Evolutionary conservation across 2,329 filamentous ascomycete species (phyloP).

Genomic region (Fusarium poae): DNA sequence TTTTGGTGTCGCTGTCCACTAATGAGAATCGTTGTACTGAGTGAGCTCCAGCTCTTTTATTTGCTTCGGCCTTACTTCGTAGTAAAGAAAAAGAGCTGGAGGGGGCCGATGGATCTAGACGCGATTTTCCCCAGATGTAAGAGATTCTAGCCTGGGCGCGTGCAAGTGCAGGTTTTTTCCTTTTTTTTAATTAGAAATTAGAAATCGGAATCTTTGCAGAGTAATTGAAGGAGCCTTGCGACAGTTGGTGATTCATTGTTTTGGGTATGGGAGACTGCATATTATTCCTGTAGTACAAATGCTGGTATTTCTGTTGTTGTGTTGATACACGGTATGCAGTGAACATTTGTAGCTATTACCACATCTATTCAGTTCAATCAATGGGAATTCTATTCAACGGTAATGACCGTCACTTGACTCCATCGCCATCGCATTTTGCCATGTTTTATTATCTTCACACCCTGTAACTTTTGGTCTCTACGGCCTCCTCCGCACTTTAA

Average conservation of each 20-base stretch:
- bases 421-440: conserved; percentile 14
- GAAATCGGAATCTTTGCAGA: not conserved
- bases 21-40: conserved; percentile 13
- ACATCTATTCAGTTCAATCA: not conserved
- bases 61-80: conserved; percentile 52
- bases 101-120: conserved; percentile 42
- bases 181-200: conserved; percentile 1
- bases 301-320: not conserved
- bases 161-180: conserved; percentile 35
- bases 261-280: conserved; percentile 2
- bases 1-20: conserved; percentile 17
- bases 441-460: conserved; percentile 25
- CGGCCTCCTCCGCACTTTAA: conserved; percentile 33
- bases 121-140: conserved; percentile 49
- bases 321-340: not conserved
- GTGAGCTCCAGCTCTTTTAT: not conserved
- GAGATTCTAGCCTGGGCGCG: conserved; percentile 39
- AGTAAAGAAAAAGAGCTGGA: conserved; percentile 40
- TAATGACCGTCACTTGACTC: not conserved
- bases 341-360: not conserved
- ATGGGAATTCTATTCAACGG: conserved; percentile 5
- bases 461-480: not conserved
- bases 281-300: conserved; percentile 13
- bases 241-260: not conserved
- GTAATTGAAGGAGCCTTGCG: conserved; percentile 3